Evolutionary conservation across 225 moss, liverwort and hornwort genomes (phyloP), one percentile per base, ranked within the genome.

Genomic region (Bryoerythrophyllum caledonicum): DNA sequence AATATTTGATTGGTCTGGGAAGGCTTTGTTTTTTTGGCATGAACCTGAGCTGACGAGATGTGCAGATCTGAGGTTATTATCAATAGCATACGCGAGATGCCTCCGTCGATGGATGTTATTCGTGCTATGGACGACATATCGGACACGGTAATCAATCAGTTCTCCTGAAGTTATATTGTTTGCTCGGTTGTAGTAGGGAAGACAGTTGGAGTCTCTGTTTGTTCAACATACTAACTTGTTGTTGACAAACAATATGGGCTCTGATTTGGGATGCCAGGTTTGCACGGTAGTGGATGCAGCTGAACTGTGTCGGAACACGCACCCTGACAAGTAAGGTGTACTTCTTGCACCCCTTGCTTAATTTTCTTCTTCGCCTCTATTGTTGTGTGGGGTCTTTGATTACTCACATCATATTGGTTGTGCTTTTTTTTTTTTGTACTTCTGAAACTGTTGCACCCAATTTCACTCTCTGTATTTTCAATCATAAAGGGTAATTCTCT

Each of bases 321-420:
- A 99, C 84, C 94, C 97, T 93, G 97, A 99, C 97, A 99, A 95
- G 97, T 97, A 97, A 97, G 97, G 97, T 97, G 91, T 81, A 92
- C 86, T 85, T 91, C 89, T 84, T 92, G 84, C 85, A 84, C 77
- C 87, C 84, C 72, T 72, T 72, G 51, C 70, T 78, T 65, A 61
- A 16, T 75, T 59, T 52, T 40, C 48, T 52, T 40, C 48, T 71
- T 48, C 57, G 76, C 60, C 46, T 60, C 43, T 67, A 15, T 60
- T 52, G 40, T 79, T 40, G 58, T 30, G 38, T 61, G 46, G 53
- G 19, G 54, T 68, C 25, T 48, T 63, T 49, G 34, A 63, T 20
- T 35, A 72, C 48, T 74, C 46, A 60, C 62, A 30, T 54, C 20
- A 57, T 46, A 49, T 20, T 32, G 32, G 40, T 56, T 25, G 14